phyloP scores from a whole-genome alignment of 805 yeast species.

The Komagataella pseudopastoris region DNA sequence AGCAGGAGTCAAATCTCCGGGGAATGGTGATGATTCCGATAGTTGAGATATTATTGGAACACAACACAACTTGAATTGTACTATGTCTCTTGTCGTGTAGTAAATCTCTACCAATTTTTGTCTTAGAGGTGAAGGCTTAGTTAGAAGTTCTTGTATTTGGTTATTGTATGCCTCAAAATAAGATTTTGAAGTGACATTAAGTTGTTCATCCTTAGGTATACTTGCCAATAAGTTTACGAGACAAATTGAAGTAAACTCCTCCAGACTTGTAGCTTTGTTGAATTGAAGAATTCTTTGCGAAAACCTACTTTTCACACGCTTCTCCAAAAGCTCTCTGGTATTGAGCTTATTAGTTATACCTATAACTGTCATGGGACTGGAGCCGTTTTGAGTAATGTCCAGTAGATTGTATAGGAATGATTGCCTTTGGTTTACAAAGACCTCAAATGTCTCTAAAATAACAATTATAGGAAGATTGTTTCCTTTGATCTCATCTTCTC shows the following conservation, averaged over 20 bases:
- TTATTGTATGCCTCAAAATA: slow-evolving; percentile 17
- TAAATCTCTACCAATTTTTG: slow-evolving; percentile 29
- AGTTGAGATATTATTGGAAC: slow-evolving; percentile 27
- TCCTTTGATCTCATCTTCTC: slow-evolving; percentile 12
- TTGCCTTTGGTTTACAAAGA: slow-evolving; percentile 67
- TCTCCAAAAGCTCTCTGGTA: slow-evolving; percentile 72
- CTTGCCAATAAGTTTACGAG: slow-evolving; percentile 22
- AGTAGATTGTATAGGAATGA: slow-evolving; percentile 78
- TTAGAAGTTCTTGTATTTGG: slow-evolving; percentile 16
- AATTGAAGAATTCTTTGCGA: slow-evolving; percentile 63
- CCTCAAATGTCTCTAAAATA: slow-evolving; percentile 76
- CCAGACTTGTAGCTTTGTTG: slow-evolving; percentile 32
- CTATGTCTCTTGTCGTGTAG: slow-evolving; percentile 45
- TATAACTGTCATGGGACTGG: slow-evolving; percentile 62
- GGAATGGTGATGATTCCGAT: slow-evolving; percentile 12
- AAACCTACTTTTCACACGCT: slow-evolving; percentile 82
- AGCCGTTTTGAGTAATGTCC: slow-evolving; percentile 60
- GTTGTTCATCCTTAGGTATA: slow-evolving; percentile 6
- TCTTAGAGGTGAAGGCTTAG: slow-evolving; percentile 18
- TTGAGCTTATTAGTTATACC: slow-evolving; percentile 71
- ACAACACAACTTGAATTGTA: slow-evolving; percentile 30
- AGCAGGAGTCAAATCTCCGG: slow-evolving; percentile 6
- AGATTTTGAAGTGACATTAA: slow-evolving; percentile 1
- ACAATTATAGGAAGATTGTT: slow-evolving; percentile 48
- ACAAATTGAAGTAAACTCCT: slow-evolving; percentile 37